Evolutionary conservation across 257 asterid species (phyloP).

Genomic region (Euphrasia confusa): DNA sequence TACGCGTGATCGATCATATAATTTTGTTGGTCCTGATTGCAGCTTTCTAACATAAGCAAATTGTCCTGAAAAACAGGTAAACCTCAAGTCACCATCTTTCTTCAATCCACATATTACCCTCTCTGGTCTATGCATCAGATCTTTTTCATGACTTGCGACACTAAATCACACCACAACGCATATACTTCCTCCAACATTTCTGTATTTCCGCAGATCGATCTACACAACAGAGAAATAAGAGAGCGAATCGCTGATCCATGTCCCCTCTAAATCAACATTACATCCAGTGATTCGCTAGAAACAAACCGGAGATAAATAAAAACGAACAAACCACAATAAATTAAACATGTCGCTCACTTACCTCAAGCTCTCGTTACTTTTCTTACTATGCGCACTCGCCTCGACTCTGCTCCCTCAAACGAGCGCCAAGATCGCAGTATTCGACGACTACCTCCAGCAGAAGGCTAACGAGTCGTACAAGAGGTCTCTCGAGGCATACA

Average conservation of each 20-base stretch:
- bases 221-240: not conserved
- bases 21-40: not conserved
- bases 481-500: conserved; percentile 42
- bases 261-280: not conserved
- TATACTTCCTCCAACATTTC: not conserved
- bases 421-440: conserved; percentile 33
- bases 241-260: conserved; percentile 44
- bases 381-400: conserved; percentile 23
- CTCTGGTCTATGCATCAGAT: not conserved
- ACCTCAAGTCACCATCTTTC: not conserved
- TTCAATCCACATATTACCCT: not conserved
- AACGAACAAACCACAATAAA: no score
- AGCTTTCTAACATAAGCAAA: not conserved
- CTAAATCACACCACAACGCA: not conserved
- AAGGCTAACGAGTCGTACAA: conserved; percentile 44
- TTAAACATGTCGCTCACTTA: conserved; percentile 19
- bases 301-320: not conserved
- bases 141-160: not conserved
- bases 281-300: conserved; percentile 39
- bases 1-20: no score
- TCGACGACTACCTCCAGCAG: conserved; percentile 50
- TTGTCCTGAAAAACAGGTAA: not conserved
- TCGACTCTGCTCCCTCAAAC: conserved; percentile 18
- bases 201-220: conserved; percentile 16
- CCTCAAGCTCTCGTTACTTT: not conserved